These are phyloP conservation scores for Entamoeba histolytica DNA, from an alignment of 208 protist species.

Conservation along the genomic window DNA sequence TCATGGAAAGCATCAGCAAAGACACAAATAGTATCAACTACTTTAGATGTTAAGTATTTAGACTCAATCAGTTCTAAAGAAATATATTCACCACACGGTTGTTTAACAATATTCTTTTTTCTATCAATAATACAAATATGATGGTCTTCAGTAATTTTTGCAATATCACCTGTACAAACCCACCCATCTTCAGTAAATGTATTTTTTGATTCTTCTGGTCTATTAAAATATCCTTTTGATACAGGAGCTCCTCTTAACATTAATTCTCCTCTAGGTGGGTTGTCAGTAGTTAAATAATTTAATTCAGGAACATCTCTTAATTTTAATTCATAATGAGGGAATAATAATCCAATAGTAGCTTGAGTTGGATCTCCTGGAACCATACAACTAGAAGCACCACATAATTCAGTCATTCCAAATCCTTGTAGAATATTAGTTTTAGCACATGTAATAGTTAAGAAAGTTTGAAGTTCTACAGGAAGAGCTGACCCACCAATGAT, in stretches of 20 bases:
- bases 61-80: neutral
- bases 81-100: neutral
- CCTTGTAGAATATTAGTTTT: neutral
- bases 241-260: constrained; percentile 12
- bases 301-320: neutral
- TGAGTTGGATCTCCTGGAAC: neutral
- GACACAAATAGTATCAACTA: neutral
- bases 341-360: neutral
- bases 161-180: constrained; percentile 1
- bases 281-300: neutral
- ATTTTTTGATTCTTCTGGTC: constrained; percentile 2
- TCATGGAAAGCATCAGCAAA: too few relatives aligned
- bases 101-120: neutral
- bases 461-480: neutral
- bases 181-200: neutral
- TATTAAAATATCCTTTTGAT: constrained; percentile 24
- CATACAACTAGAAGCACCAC: neutral
- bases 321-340: neutral
- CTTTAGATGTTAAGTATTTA: neutral
- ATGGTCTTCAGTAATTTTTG: neutral
- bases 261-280: constrained; percentile 10
- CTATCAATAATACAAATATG: neutral
- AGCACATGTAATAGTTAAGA: neutral
- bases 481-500: constrained; percentile 12
- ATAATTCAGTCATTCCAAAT: constrained; percentile 14